Evolutionary conservation across 768 basidiomycete species (phyloP), one percentile per base, ranked within the genome.

Genomic region (Boletus pseudo-olivaceus): DNA sequence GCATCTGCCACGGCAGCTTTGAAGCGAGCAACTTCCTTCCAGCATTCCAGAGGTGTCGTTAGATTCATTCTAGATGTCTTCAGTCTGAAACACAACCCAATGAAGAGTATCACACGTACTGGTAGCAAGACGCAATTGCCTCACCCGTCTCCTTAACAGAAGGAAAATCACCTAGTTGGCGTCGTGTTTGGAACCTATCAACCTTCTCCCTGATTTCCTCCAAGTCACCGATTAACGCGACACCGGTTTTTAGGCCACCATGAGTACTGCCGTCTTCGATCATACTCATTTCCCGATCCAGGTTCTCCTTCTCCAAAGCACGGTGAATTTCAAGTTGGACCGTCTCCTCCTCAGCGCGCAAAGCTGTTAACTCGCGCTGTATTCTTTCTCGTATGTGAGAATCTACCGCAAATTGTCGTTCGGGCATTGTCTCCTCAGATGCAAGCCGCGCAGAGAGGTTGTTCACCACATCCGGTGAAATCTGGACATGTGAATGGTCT

Each of bases 301-400:
- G 69, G 71, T 94, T 95, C 75, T 94, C 92, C 74, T 85, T 87
- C 75, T 94, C 88, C 45, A 95, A 75, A 2, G 88, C 90, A 32
- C 68, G 74, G 63, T 90, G 87, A 33, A 95, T 92, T 72, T 91
- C 82, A 44, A 76, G 73, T 40, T 80, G 82, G 11, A 95, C 84
- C 34, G 74, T 67, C 55, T 83, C 82, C 68, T 92, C 91, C 64
- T 90, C 84, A 29, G 77, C 73, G 32, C 81, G 84, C 59, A 94
- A 75, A 38, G 79, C 79, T 29, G 77, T 70, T 17, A 92, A 73
- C 68, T 92, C 90, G 38, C 75, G 75, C 40, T 83, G 78, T 55
- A 95, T 93, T 39, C 83, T 81, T 37, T 82, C 74, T 35, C 84
- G 85, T 54, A 94, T 81, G 57, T 84, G 85, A 20, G 78, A 76